These are phyloP conservation scores for Paramarasmius palmivorus DNA, from an alignment of 1,284 basidiomycete species.

Conservation along the genomic window DNA sequence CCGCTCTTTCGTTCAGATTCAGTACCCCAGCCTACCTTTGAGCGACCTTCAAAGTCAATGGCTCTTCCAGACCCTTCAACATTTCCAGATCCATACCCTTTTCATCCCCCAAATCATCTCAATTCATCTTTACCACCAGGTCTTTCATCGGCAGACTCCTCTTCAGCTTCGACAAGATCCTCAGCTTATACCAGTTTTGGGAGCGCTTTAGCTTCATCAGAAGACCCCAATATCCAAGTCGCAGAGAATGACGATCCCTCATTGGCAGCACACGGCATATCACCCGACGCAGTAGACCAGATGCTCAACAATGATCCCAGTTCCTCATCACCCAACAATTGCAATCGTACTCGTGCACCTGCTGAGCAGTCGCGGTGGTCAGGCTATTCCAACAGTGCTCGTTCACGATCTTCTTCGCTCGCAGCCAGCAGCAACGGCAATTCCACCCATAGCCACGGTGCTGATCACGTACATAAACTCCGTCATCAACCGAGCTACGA, in stretches of 20 bases:
- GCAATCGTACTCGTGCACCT: slow-evolving; percentile 41
- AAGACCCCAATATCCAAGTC: slow-evolving; percentile 66
- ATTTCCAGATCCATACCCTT: slow-evolving; percentile 56
- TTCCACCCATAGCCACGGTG: slow-evolving; percentile 38
- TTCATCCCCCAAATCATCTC: slow-evolving; percentile 41
- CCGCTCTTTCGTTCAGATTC: slow-evolving; percentile 34
- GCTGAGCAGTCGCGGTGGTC: slow-evolving; percentile 68
- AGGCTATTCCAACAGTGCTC: slow-evolving; percentile 58
- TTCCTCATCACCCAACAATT: slow-evolving; percentile 44
- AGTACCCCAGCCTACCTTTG: slow-evolving; percentile 38
- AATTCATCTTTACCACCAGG: slow-evolving; percentile 50
- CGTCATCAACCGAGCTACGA: slow-evolving; percentile 71
- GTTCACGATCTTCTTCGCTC: slow-evolving; percentile 70
- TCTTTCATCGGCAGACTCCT: slow-evolving; percentile 67
- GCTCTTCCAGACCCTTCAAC: slow-evolving; percentile 61
- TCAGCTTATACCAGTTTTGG: slow-evolving; percentile 74
- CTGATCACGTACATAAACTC: slow-evolving; percentile 40
- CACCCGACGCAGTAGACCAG: slow-evolving; percentile 62
- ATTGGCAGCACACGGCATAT: slow-evolving; percentile 56
- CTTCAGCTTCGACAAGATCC: slow-evolving; percentile 70
- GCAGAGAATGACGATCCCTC: slow-evolving; percentile 56
- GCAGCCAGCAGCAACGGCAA: slow-evolving; percentile 39
- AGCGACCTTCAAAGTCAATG: slow-evolving; percentile 44
- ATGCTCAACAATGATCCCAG: slow-evolving; percentile 53
- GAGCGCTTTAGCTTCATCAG: slow-evolving; percentile 55